Evolutionary conservation across 2,329 filamentous ascomycete genomes (phyloP).

Genomic region (Monilinia fructicola): DNA sequence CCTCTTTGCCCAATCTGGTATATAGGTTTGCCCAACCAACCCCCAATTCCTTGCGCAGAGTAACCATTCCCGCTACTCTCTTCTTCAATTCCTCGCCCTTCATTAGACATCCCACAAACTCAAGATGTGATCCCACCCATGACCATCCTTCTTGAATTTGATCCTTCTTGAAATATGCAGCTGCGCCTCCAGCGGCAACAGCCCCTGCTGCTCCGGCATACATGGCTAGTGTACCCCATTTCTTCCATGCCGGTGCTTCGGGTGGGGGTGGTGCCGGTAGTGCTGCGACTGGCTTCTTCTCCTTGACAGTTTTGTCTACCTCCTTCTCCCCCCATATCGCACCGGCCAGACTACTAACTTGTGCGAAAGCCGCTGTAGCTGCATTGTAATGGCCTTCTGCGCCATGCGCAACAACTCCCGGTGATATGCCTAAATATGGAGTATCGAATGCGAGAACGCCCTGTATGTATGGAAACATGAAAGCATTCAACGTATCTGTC

Average conservation of each 20-base stretch:
- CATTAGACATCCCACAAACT: slow-evolving; percentile 88
- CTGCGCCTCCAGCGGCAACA: slow-evolving; percentile 77
- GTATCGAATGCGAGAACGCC: slow-evolving; percentile 93
- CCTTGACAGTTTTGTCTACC: slow-evolving; percentile 37
- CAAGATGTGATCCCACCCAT: slow-evolving; percentile 88
- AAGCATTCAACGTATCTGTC: slow-evolving; percentile 46
- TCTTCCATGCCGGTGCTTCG: slow-evolving; percentile 60
- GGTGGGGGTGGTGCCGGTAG: slow-evolving; percentile 45
- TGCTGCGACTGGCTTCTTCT: slow-evolving; percentile 43
- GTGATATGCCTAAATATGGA: slow-evolving; percentile 80
- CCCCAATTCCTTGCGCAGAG: slow-evolving; percentile 61
- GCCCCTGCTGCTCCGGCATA: slow-evolving; percentile 82
- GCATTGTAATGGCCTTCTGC: slow-evolving; percentile 85
- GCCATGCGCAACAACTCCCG: slow-evolving; percentile 79
- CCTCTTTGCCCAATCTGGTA: slow-evolving; percentile 73
- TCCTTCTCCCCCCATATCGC: slow-evolving; percentile 62
- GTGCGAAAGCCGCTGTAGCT: slow-evolving; percentile 66
- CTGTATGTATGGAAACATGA: slow-evolving; percentile 94
- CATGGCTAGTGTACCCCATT: slow-evolving; percentile 83
- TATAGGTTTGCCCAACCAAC: slow-evolving; percentile 86
- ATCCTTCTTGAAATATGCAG: slow-evolving; percentile 82
- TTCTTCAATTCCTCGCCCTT: slow-evolving; percentile 78
- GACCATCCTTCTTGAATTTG: slow-evolving; percentile 72
- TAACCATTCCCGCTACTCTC: slow-evolving; percentile 67
- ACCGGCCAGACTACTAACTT: slow-evolving; percentile 64